phyloP scores from a whole-genome alignment of 345 rosid species.

The Acer campestre region DNA sequence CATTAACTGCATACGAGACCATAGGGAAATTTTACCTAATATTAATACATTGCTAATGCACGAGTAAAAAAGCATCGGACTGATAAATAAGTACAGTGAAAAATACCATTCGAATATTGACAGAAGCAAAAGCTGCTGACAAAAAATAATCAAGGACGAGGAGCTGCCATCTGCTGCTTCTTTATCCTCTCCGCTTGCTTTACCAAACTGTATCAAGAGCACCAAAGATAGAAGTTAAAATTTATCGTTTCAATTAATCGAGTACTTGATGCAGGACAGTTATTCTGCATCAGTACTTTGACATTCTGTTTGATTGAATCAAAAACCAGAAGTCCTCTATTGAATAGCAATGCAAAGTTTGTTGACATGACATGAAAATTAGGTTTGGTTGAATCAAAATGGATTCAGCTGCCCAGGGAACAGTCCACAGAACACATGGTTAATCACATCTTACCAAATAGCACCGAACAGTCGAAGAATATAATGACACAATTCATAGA shows the following conservation, averaged over 20 bases:
- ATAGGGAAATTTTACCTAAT: not conserved
- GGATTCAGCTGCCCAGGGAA: not conserved
- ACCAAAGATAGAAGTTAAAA: not conserved
- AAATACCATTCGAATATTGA: not conserved
- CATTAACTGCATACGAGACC: not conserved
- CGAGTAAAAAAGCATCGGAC: not conserved
- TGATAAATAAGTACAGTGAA: not conserved
- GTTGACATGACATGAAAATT: not conserved
- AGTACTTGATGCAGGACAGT: not conserved
- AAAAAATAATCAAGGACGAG: constrained; percentile 57
- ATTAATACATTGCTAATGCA: not conserved
- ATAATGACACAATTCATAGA: not conserved
- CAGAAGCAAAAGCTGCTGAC: not conserved
- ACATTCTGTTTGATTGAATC: not conserved
- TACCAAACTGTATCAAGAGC: constrained; percentile 65
- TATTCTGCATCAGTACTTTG: not conserved
- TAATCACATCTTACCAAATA: not conserved
- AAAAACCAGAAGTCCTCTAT: not conserved
- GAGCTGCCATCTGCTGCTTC: constrained; percentile 97
- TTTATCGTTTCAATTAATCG: not conserved
- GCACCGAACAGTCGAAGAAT: not conserved
- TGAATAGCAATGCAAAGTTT: not conserved
- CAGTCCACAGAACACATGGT: not conserved
- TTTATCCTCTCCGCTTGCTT: constrained; percentile 65
- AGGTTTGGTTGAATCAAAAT: not conserved